Base-by-base conservation (phyloP, 495 filamentous ascomycete species). In the Penicillium antarcticum region DNA sequence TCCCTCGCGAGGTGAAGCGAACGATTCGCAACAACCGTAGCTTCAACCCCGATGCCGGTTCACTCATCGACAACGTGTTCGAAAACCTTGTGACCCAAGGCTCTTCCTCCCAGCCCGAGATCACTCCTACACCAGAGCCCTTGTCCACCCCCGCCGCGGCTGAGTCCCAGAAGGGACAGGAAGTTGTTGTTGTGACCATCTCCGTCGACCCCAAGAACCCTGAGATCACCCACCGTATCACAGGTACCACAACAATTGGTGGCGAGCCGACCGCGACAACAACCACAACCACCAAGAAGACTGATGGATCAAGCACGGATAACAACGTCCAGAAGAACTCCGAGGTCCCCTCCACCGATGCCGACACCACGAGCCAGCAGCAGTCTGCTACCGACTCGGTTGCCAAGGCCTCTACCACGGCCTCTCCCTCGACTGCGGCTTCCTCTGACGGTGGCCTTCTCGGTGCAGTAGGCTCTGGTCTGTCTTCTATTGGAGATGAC, bases 1-100 rank as follows among this genome's bases (percentile, higher is more conserved):
- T 76, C 49, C 69, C 74, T 3, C 71, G 70, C 35, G 67, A 75
- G 19, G 49, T 76, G 24, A 81, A 79, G 64, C 64, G 77, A 34
- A 58, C 68, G 23, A 55, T 75, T 34, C 60, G 53, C 42, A 63
- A 58, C 24, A 45, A 48, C 41, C 66, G 61, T 38, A 58, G 52
- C 29, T 42, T 48, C 42, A 19, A 48, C 26, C 16, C 38, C 35
- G 35, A 45, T 37, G n/a, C 29, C 26, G 44, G 32, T 21, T 45
- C 42, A 23, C 18, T 53, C 11, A n/a, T 46, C 24, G 42, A 45
- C 19, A 16, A n/a, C 5, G 18, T 52, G 6, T 19, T 47, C n/a
- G 24, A 48, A 3, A 49, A 38, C 14, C 40, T 34, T 10, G 9
- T 19, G 3, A 34, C 38, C 38, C 38, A 49, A 10, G 17, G n/a